A percentile compares a stretch with the other conserved stretches of the same genome.
These are phyloP conservation scores for Apiospora aurea DNA, from an alignment of 2,329 filamentous ascomycete species.

Conservation along the genomic window DNA sequence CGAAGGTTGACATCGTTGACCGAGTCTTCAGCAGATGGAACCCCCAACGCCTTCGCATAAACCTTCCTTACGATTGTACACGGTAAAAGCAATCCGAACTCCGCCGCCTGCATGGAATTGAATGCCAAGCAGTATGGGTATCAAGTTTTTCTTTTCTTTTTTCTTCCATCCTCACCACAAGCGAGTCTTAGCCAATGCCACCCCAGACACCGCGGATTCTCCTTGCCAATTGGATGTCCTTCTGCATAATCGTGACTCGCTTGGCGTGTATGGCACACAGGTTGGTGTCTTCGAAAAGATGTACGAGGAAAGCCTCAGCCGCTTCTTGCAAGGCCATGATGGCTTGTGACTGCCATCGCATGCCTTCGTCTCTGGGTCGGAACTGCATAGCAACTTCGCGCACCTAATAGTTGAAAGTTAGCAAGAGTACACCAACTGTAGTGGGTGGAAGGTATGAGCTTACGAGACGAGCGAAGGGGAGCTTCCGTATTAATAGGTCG, in stretches of 20 bases:
- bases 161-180: neutral
- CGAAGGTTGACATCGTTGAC: neutral
- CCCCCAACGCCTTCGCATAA: constrained; percentile 16
- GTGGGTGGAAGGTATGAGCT: constrained; percentile 50
- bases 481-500: constrained; percentile 94
- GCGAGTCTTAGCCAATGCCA: constrained; percentile 59
- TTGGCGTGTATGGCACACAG: constrained; percentile 97
- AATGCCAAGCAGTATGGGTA: constrained; percentile 14
- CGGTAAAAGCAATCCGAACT: constrained; percentile 21
- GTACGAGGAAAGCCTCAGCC: constrained; percentile 93
- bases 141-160: constrained; percentile 1
- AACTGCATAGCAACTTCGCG: constrained; percentile 76
- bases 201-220: constrained; percentile 82
- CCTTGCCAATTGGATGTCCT: constrained; percentile 93
- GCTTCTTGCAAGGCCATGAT: constrained; percentile 94
- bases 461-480: constrained; percentile 95
- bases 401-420: constrained; percentile 71
- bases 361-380: constrained; percentile 68
- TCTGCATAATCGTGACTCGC: constrained; percentile 96
- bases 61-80: constrained; percentile 3
- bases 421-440: constrained; percentile 62
- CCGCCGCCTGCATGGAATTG: neutral
- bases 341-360: constrained; percentile 96
- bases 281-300: constrained; percentile 96
- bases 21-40: neutral